Evolutionary conservation across 1,139 yeast species (phyloP).

Genomic region (Spencermartinsiella ligniputridi): DNA sequence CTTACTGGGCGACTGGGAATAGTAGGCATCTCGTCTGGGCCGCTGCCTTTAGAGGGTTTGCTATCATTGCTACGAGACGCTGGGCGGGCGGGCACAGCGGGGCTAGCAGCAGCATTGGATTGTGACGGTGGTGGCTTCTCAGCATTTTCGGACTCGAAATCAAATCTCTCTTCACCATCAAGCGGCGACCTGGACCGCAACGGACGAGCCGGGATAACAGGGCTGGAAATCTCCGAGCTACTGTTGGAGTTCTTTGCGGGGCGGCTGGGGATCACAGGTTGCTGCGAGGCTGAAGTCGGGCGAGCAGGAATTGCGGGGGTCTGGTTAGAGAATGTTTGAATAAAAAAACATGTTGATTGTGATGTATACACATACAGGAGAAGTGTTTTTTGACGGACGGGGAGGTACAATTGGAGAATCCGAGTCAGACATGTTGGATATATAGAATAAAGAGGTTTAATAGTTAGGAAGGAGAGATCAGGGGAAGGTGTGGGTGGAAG

Average conservation of each 20-base stretch:
- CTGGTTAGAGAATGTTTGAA: too few species aligned
- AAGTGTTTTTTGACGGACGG: background rate
- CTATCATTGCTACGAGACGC: too few species aligned
- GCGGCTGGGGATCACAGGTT: background rate
- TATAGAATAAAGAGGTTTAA: too few species aligned
- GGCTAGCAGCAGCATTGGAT: background rate
- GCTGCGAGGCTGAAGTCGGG: background rate
- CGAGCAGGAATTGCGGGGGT: background rate
- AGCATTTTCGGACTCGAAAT: background rate
- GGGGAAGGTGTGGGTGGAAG: too few species aligned
- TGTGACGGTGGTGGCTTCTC: background rate
- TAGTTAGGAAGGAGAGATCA: too few species aligned
- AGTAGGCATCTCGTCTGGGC: too few species aligned
- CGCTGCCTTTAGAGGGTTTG: too few species aligned
- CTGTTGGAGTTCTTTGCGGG: background rate
- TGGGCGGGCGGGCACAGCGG: constrained; percentile 1
- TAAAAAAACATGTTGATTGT: too few species aligned
- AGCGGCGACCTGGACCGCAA: constrained; percentile 2
- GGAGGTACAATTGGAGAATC: background rate
- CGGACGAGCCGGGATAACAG: constrained; percentile 3
- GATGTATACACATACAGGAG: background rate
- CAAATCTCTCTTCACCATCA: background rate
- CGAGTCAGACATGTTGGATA: background rate
- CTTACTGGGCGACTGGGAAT: too few species aligned
- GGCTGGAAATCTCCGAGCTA: background rate